Percentiles rank a stretch among this genome's conserved stretches.
Conservation (phyloP, 805 yeast species). For the Metschnikowia koreensis region DNA sequence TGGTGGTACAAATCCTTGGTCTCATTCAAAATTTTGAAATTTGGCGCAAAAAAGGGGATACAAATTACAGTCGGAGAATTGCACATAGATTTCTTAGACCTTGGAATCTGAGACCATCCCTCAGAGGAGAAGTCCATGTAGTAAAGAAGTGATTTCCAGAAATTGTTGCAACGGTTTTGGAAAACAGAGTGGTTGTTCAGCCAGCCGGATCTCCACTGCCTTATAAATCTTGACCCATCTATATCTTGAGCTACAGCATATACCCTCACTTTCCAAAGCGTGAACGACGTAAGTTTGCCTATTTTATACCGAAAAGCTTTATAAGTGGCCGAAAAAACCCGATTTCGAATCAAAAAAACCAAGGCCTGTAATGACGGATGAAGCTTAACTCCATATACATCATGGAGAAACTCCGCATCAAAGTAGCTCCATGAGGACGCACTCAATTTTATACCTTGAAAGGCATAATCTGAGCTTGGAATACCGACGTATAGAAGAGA, state of each 20-base stretch:
- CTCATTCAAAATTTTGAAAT: not conserved
- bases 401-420: conserved; percentile 41
- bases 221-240: conserved; percentile 29
- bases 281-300: not conserved
- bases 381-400: conserved; percentile 4
- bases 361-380: conserved; percentile 35
- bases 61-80: not conserved
- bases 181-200: conserved; percentile 21
- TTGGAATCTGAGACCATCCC: conserved; percentile 32
- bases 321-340: conserved; percentile 47
- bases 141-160: conserved; percentile 37
- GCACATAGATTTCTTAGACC: not conserved
- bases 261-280: conserved; percentile 38
- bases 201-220: conserved; percentile 27
- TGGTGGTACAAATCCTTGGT: conserved; percentile 5
- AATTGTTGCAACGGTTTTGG: conserved; percentile 24
- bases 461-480: conserved; percentile 39
- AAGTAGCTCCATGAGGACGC: conserved; percentile 53
- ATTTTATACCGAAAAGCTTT: conserved; percentile 1
- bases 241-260: conserved; percentile 50
- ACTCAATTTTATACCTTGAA: conserved; percentile 32
- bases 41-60: not conserved
- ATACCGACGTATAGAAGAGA: conserved; percentile 41
- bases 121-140: conserved; percentile 41
- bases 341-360: conserved; percentile 41